phyloP scores from a whole-genome alignment of 116 monocot species.

The Posidonia oceanica region DNA sequence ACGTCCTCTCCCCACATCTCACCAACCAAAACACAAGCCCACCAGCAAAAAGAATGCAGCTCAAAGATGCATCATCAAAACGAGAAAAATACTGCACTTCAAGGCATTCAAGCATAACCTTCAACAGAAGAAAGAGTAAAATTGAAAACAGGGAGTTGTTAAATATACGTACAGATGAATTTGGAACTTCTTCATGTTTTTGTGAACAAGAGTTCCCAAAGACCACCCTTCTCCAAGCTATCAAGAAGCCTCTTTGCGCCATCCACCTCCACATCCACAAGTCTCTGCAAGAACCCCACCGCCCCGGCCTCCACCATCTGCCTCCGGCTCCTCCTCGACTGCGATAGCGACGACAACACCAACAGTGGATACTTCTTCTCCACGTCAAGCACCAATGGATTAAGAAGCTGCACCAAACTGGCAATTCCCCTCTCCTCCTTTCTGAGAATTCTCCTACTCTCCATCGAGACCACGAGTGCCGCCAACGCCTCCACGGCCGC shows the following conservation, averaged over 20 bases:
- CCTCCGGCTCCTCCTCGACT: slow-evolving; percentile 57
- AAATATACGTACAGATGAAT: not conserved
- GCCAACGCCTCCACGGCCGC: slow-evolving; percentile 59
- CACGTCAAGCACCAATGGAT: slow-evolving; percentile 26
- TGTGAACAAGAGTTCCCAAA: slow-evolving; percentile 43
- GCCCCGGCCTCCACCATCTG: slow-evolving; percentile 71
- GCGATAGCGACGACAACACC: slow-evolving; percentile 36
- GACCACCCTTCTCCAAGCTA: slow-evolving; percentile 41
- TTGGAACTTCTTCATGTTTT: slow-evolving; percentile 14
- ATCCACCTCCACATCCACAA: slow-evolving; percentile 46
- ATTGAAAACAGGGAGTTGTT: not conserved
- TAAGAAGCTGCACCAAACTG: slow-evolving; percentile 48
- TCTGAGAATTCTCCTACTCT: slow-evolving; percentile 32
- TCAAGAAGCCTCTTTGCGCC: slow-evolving; percentile 72
- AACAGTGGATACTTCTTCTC: slow-evolving; percentile 43
- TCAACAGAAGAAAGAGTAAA: not conserved
- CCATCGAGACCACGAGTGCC: slow-evolving; percentile 15
- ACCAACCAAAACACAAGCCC: too few relatives aligned
- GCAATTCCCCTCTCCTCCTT: slow-evolving; percentile 69
- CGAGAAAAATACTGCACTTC: too few relatives aligned
- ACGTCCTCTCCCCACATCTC: too few relatives aligned
- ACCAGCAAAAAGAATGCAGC: too few relatives aligned
- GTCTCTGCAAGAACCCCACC: slow-evolving; percentile 36
- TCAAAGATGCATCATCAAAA: too few relatives aligned
- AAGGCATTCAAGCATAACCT: too few relatives aligned